Evolutionary conservation across 768 basidiomycete genomes (phyloP), one percentile per base, ranked within the genome.

Genomic region (Lentinula aciculospora): DNA sequence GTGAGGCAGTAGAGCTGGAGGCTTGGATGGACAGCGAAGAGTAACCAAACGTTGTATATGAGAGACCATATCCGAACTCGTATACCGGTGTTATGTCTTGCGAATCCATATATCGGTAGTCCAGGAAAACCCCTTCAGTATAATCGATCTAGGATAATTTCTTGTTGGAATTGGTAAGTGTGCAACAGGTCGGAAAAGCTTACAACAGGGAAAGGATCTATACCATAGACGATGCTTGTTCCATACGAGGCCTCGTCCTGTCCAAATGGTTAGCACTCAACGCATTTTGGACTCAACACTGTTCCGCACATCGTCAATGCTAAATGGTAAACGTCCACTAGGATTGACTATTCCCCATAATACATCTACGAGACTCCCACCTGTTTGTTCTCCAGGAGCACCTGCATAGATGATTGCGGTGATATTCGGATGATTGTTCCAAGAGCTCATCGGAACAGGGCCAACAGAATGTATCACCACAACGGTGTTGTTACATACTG

Each of bases 401-500:
- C 84, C 83, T 9, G 81, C 81, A 57, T 76, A 80, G 12, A 84
- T 64, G n/a, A 85, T 81, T 2, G 75, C 84, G 4, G 84, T 84
- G 62, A 85, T 79, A 60, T 94, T 94, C 2, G 89, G 83, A 60
- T 94, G 79, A 12, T 79, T 76, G 27, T 84, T 84, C 90, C 91
- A 94, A 7, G 39, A 34, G 7, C 76, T 66, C 69, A 93, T 81
- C n/a, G 81, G 66, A 2, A 89, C 79, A 0, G 88, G 85, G 3
- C 92, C 92, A 31, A 92, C 88, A 7, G 83, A 83, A 69, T 93
- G 86, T 1, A 89, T 73, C 15, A 95, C 81, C 25, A 92, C 94
- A 54, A 94, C 79, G 4, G 89, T 92, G 68, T 92, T 92, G 61
- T 74, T 81, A 69, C 85, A 86, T 0, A 82, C 78, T 4, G 81